A percentile compares a stretch with the other conserved stretches of the same genome.
Evolutionary conservation across 495 filamentous ascomycete genomes (phyloP).

Genomic region (Entonaema liquescens): DNA sequence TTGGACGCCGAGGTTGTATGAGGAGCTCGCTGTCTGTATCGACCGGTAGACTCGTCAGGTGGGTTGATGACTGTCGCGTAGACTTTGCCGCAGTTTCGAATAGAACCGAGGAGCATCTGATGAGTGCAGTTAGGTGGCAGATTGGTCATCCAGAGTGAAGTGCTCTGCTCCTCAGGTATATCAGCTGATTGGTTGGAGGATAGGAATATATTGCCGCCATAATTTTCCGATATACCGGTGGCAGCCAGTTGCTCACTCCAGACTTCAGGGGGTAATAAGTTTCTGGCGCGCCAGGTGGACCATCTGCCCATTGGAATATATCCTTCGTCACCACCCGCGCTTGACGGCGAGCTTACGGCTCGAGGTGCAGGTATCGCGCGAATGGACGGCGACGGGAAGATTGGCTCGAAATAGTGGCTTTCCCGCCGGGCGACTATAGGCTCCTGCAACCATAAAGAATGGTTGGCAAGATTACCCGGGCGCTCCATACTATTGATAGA

Average conservation of each 20-base stretch:
- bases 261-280: neutral
- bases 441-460: neutral
- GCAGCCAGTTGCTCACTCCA: conserved; percentile 1
- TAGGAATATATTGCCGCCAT: conserved; percentile 44
- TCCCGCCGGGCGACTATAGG: neutral
- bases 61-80: conserved; percentile 50
- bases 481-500: neutral
- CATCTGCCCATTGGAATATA: conserved; percentile 8
- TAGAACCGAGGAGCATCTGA: conserved; percentile 39
- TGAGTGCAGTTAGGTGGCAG: conserved; percentile 43
- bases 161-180: conserved; percentile 44
- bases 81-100: conserved; percentile 48
- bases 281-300: neutral
- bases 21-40: neutral
- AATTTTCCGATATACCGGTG: conserved; percentile 38
- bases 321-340: neutral
- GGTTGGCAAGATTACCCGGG: neutral
- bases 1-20: conserved; percentile 47
- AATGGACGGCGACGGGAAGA: neutral
- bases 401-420: neutral
- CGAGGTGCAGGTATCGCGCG: neutral
- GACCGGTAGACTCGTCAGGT: conserved; percentile 20
- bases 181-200: conserved; percentile 43
- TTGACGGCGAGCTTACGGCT: neutral
- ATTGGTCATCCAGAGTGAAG: conserved; percentile 49